phyloP scores from a whole-genome alignment of 345 rosid genomes.

The Geranium rotundifolium region DNA sequence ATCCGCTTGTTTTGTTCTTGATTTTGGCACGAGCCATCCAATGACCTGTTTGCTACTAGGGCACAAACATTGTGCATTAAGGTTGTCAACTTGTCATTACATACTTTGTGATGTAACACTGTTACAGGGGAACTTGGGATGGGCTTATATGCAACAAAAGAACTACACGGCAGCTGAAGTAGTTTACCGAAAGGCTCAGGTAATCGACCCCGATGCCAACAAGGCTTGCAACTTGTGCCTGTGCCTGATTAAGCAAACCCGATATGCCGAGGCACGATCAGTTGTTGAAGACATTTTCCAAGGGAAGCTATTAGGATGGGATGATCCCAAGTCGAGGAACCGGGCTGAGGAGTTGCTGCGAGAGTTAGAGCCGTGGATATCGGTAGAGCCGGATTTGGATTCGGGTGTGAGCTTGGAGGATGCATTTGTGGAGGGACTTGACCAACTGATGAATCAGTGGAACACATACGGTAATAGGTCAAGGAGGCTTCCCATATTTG shows the following conservation, averaged over 20 bases:
- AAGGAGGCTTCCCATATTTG: conserved; percentile 76
- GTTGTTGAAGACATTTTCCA: conserved; percentile 35
- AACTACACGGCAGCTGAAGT: conserved; percentile 64
- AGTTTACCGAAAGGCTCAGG: conserved; percentile 62
- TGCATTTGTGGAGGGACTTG: conserved; percentile 49
- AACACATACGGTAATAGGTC: conserved; percentile 34
- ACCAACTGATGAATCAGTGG: conserved; percentile 54
- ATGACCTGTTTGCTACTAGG: not conserved
- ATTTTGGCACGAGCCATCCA: not conserved
- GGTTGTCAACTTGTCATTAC: conserved; percentile 3
- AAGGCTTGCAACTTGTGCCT: conserved; percentile 74
- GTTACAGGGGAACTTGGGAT: conserved; percentile 77
- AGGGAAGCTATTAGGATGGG: conserved; percentile 34
- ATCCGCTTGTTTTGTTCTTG: not conserved
- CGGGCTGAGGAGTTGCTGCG: conserved; percentile 38
- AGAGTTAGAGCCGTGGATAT: conserved; percentile 20
- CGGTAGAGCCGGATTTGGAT: conserved; percentile 4
- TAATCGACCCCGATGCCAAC: conserved; percentile 77
- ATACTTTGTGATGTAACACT: not conserved
- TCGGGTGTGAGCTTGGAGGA: conserved; percentile 26
- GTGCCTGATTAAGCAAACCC: conserved; percentile 63
- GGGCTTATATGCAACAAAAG: conserved; percentile 87
- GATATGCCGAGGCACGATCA: conserved; percentile 34
- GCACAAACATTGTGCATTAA: not conserved
- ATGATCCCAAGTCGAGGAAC: conserved; percentile 36